Percentiles rank a stretch among this genome's conserved stretches.
phyloP scores from a whole-genome alignment of 768 basidiomycete species.

The Naganishia vishniacii region DNA sequence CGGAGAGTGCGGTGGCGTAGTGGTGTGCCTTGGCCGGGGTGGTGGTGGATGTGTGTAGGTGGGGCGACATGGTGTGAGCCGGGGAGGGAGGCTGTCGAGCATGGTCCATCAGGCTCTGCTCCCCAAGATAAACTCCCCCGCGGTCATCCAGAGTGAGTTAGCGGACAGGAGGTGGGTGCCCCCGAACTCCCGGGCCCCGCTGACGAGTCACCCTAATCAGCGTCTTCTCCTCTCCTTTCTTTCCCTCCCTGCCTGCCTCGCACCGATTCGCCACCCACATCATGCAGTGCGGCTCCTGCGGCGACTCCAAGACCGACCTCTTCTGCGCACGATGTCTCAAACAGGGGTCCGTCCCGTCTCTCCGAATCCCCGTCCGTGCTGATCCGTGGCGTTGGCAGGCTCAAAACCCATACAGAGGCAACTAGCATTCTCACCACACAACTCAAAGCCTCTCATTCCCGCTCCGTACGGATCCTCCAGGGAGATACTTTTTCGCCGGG shows the following conservation, averaged over 20 bases:
- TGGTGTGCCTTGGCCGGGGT: slow-evolving; percentile 42
- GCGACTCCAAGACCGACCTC: not conserved
- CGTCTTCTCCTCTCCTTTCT: not conserved
- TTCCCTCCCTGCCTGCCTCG: not conserved
- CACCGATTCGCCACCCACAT: not conserved
- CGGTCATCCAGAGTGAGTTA: too few species aligned
- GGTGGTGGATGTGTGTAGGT: slow-evolving; percentile 18
- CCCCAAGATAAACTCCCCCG: too few species aligned
- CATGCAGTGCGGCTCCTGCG: slow-evolving; percentile 20
- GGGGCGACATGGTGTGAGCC: slow-evolving; percentile 27
- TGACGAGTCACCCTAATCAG: not conserved
- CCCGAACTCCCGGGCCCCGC: too few species aligned
- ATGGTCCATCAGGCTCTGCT: too few species aligned
- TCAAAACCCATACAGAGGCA: slow-evolving; percentile 24
- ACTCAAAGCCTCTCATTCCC: slow-evolving; percentile 7
- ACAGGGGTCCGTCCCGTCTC: slow-evolving; percentile 19
- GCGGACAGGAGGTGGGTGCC: not conserved
- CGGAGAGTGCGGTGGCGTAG: slow-evolving; percentile 36
- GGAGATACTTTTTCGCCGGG: not conserved
- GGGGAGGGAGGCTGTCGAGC: too few species aligned
- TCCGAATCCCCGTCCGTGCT: not conserved
- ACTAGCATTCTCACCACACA: slow-evolving; percentile 22
- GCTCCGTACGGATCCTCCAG: slow-evolving; percentile 21
- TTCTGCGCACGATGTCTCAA: slow-evolving; percentile 20
- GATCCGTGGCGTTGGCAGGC: slow-evolving; percentile 5